Conservation (phyloP, 129 eudicot species). For the Solidago caesia region DNA sequence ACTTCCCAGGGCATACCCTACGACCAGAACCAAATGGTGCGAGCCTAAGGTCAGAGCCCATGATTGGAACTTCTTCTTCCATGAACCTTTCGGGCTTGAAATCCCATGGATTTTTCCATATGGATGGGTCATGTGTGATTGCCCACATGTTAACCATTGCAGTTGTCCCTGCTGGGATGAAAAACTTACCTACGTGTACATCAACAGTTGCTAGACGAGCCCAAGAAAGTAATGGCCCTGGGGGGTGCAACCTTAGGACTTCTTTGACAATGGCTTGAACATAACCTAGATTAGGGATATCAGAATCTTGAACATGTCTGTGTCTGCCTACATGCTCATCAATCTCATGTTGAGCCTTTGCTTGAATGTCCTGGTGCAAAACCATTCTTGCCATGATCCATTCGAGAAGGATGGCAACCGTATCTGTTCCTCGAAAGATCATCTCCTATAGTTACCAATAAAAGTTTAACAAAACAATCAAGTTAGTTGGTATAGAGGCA, state of each 20-base stretch:
- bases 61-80: conserved; percentile 54
- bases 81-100: conserved; percentile 72
- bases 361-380: conserved; percentile 75
- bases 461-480: conserved; percentile 1
- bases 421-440: conserved; percentile 84
- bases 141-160: conserved; percentile 99
- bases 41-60: conserved; percentile 83
- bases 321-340: conserved; percentile 28
- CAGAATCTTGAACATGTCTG: conserved; percentile 55
- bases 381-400: conserved; percentile 87
- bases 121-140: conserved; percentile 70
- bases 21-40: conserved; percentile 94
- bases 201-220: conserved; percentile 74
- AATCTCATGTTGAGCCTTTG: conserved; percentile 59
- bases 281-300: conserved; percentile 59
- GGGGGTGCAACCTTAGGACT: conserved; percentile 77
- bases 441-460: conserved; percentile 51
- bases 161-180: conserved; percentile 78
- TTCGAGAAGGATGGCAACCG: conserved; percentile 70
- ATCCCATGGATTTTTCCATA: conserved; percentile 76
- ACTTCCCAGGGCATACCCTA: conserved; percentile 79
- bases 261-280: conserved; percentile 80
- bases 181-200: conserved; percentile 53
- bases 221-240: conserved; percentile 94
- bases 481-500: background rate